Percentiles rank a stretch among this genome's conserved stretches.
Evolutionary conservation across 106 monocot genomes (phyloP).

Genomic region (Acorus gramineus): DNA sequence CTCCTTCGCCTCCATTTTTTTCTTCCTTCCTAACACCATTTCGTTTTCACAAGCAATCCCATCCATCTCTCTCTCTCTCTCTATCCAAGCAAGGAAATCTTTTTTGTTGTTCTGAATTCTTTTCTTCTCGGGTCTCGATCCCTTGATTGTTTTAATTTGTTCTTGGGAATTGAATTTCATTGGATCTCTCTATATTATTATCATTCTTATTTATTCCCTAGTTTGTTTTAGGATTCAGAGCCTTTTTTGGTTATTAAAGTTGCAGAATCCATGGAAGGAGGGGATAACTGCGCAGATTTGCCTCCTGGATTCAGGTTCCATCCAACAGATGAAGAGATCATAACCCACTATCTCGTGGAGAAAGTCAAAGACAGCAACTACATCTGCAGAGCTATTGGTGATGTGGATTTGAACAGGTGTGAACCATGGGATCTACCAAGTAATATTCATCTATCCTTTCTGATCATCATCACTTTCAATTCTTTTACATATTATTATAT

Average conservation of each 20-base stretch:
- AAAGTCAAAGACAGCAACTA: slow-evolving; percentile 34
- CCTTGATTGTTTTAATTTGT: neutral
- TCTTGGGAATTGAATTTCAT: no score
- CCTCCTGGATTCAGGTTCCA: slow-evolving; percentile 39
- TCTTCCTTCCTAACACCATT: slow-evolving; percentile 29
- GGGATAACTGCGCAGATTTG: slow-evolving; percentile 3
- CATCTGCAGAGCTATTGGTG: slow-evolving; percentile 43
- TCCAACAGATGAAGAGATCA: slow-evolving; percentile 33
- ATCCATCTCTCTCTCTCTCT: neutral
- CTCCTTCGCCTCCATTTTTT: slow-evolving; percentile 3
- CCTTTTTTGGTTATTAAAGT: neutral
- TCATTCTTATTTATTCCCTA: no score
- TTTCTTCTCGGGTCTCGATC: slow-evolving; percentile 13
- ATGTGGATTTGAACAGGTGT: slow-evolving; percentile 73
- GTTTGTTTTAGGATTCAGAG: neutral
- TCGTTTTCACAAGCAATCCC: slow-evolving; percentile 1
- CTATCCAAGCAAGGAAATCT: neutral
- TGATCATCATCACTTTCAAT: neutral
- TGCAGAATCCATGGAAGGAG: neutral
- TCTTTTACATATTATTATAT: neutral
- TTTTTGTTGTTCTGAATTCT: neutral
- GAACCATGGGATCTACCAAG: slow-evolving; percentile 92
- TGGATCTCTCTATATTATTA: no score
- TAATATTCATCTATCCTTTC: slow-evolving; percentile 1
- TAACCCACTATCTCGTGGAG: slow-evolving; percentile 17